Percentiles rank a stretch among this genome's conserved stretches.
Evolutionary conservation across 148 eudicot genomes (phyloP).

Genomic region (Fagopyrum esculentum): DNA sequence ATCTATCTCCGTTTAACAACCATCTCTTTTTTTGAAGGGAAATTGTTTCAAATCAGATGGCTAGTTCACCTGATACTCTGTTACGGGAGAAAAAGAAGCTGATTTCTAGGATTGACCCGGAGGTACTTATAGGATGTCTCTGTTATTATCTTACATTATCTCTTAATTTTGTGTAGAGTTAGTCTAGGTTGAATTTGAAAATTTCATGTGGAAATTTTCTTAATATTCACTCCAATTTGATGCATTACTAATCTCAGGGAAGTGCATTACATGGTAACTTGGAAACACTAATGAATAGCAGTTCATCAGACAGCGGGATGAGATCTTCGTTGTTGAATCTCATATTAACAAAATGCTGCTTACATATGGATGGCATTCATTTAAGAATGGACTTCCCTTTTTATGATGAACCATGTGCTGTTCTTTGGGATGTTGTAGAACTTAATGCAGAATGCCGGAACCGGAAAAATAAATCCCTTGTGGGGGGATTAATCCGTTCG

Average conservation of each 20-base stretch:
- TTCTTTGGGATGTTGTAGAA: constrained; percentile 31
- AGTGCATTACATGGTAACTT: constrained; percentile 53
- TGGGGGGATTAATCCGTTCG: constrained; percentile 40
- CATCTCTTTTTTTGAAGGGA: constrained; percentile 34
- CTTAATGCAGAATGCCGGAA: constrained; percentile 34
- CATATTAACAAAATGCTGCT: constrained; percentile 38
- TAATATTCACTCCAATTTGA: neutral
- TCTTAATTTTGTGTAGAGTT: neutral
- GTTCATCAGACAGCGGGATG: constrained; percentile 23
- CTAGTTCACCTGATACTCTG: constrained; percentile 28
- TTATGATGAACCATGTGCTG: constrained; percentile 32
- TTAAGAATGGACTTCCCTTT: constrained; percentile 45
- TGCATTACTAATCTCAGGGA: constrained; percentile 50
- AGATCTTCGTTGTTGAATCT: constrained; percentile 37
- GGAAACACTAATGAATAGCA: constrained; percentile 36
- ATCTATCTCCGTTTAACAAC: neutral
- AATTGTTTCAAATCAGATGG: constrained; percentile 20
- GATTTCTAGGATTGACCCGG: constrained; percentile 62
- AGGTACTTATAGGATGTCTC: constrained; percentile 34
- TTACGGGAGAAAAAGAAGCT: constrained; percentile 35
- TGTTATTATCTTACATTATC: neutral
- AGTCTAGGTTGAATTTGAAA: constrained; percentile 11
- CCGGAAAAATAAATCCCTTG: constrained; percentile 28
- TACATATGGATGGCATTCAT: constrained; percentile 45
- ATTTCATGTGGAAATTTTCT: constrained; percentile 1